Conservation (phyloP, 2,329 filamentous ascomycete species). For the Cercospora janseana region DNA sequence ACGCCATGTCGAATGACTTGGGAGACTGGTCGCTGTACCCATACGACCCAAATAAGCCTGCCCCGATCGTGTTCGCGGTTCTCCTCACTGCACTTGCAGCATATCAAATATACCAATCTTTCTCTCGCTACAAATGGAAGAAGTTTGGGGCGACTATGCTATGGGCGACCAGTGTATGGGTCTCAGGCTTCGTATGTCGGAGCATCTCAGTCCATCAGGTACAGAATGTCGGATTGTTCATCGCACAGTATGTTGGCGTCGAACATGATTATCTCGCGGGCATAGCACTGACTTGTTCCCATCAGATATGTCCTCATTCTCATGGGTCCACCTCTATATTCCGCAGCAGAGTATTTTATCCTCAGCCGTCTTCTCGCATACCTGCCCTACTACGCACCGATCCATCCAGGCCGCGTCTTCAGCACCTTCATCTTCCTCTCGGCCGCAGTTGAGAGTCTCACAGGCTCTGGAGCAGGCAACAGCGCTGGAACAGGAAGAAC, state of each 20-base stretch:
- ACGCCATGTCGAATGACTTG: conserved; percentile 9
- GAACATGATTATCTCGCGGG: no score
- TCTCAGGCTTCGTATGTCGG: conserved; percentile 56
- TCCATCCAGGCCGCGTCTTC: conserved; percentile 58
- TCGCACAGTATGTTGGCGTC: conserved; percentile 37
- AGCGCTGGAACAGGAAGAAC: conserved; percentile 45
- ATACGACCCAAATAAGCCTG: conserved; percentile 52
- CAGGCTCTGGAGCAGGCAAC: conserved; percentile 52
- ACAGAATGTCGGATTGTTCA: conserved; percentile 42
- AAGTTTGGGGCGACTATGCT: conserved; percentile 29
- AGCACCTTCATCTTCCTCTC: conserved; percentile 58
- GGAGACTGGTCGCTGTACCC: conserved; percentile 31
- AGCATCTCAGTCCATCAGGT: conserved; percentile 55
- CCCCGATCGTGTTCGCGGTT: conserved; percentile 54
- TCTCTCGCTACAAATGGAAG: conserved; percentile 32
- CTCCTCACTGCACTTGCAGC: conserved; percentile 49
- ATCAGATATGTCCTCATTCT: conserved; percentile 38
- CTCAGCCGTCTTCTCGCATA: conserved; percentile 61
- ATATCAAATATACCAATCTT: conserved; percentile 56
- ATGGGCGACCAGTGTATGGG: conserved; percentile 34
- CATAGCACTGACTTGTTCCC: neutral
- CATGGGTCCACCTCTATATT: conserved; percentile 55
- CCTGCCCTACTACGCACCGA: conserved; percentile 58
- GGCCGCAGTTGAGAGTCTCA: conserved; percentile 51
- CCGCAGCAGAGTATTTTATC: conserved; percentile 61